These are phyloP conservation scores for Cucumis melo DNA, from an alignment of 306 rosid species.

Conservation along the genomic window DNA sequence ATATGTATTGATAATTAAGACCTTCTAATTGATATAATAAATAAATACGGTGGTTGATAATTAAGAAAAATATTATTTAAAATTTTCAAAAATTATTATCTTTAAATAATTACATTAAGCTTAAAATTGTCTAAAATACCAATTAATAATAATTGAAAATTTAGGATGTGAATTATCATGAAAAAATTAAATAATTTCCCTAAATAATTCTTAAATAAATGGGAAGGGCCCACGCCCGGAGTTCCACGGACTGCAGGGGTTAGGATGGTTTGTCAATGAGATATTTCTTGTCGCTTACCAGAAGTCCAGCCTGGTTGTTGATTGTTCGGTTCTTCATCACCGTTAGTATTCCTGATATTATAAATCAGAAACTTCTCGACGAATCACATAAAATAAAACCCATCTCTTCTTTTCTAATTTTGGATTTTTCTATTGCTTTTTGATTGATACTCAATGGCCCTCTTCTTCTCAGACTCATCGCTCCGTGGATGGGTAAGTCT, in stretches of 20 bases:
- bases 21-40: too few relatives aligned
- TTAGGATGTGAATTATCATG: too few relatives aligned
- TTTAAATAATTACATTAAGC: too few relatives aligned
- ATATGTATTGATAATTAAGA: too few relatives aligned
- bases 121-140: too few relatives aligned
- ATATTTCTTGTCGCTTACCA: not conserved
- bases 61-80: too few relatives aligned
- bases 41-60: too few relatives aligned
- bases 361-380: not conserved
- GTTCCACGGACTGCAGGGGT: not conserved
- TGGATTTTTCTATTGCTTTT: constrained; percentile 1
- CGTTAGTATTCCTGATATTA: not conserved
- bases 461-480: constrained; percentile 7
- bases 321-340: not conserved
- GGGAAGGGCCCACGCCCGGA: too few relatives aligned
- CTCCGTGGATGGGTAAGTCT: constrained; percentile 23
- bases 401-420: not conserved
- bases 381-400: not conserved
- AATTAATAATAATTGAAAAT: too few relatives aligned
- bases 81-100: too few relatives aligned
- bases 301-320: not conserved
- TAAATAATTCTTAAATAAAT: too few relatives aligned
- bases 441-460: not conserved
- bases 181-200: too few relatives aligned
- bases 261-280: not conserved